Base-by-base conservation (phyloP, 148 eudicot genomes). In the Rhododendron vialii region DNA sequence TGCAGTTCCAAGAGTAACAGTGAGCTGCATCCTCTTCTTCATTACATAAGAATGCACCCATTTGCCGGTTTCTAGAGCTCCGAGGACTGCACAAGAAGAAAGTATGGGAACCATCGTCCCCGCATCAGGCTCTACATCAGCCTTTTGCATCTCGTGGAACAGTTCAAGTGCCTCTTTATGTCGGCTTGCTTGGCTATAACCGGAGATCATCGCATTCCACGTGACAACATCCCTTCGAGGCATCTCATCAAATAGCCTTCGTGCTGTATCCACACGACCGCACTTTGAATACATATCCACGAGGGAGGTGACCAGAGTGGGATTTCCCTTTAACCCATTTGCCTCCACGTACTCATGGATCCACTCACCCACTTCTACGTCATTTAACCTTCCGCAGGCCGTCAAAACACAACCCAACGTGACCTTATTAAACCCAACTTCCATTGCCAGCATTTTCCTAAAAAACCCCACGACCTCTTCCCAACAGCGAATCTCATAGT, bases 121-220 rank as follows among this genome's bases (percentile, higher is more conserved):
- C 82, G 87, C 92, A 86, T 88, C 85, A 10, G 92, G 90, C 78
- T 81, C 87, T 55, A 85, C 81, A 79, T 84, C 82, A 0, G 88
- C 43, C 45, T 85, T 90, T 81, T 90, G 90, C 92, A 90, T 90
- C 28, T 83, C 83, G 22, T 85, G 85, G 59, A 90, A 85, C 24
- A 90, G 85, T 50, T 59, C 82, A 61, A 90, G 89, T 26, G 92
- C 92, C 59, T 90, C 92, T 63, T 28, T 88, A 35, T 88, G 83
- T 33, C 82, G 84, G 57, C 55, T 76, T 36, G 90, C 86, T 81
- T 87, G 90, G 51, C 74, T 87, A 67, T 87, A 90, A 41, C 90
- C 89, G 14, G 92, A 88, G 22, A 90, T 90, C 92, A 90, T 90
- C 5, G 90, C 89, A 45, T 88, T 90, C 92, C 92, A 90, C 1